Base-by-base conservation (phyloP, 352 stramenopile genomes). In the Globisporangium nodosum region DNA sequence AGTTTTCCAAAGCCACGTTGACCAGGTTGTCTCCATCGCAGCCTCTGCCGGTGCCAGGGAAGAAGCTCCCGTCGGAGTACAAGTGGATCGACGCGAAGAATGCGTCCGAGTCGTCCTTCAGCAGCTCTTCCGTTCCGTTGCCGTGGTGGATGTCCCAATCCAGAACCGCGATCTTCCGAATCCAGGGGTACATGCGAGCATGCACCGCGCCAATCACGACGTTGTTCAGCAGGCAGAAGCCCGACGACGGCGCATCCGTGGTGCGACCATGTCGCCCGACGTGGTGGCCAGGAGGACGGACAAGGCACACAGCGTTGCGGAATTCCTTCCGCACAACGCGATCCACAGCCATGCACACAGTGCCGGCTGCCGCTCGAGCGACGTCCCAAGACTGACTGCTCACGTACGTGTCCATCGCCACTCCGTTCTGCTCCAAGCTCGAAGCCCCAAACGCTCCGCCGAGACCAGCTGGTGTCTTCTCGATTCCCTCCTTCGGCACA, bases 131-230 rank as follows among this genome's bases (percentile, higher is more conserved):
- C 3, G 97, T 99, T 40, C 97, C 97, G 75, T 99, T 99, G 37
- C 97, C 90, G 64, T 99, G 97, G 66, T 99, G 97, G 27, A 99
- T 98, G 68, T 99, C 97, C 87, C 98, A 99, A 71, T 99, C 97
- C 30, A 99, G 79, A 56, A 99, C 97, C 1, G 96, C 96, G 37
- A 99, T 77, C 58, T 97, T 96, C 37, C 83, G 78, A 51, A 99
- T 96, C 76, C 76, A 90, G 24, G 82, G 83, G 58, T 78, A 95
- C 56, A 93, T 87, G 39, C 94, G 79, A n/a, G 97, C 97, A 65
- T 99, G 98, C 13, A 96, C 95, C n/a, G 96, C 97, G 30, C 88
- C 97, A 63, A 99, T 98, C 45, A 97, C 96, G 33, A 99, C 95
- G 67, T 99, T 99, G 76, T 99, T 99, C 40, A 99, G 74, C 35